Evolutionary conservation across 148 eudicot genomes (phyloP).

Genomic region (Tetragonia tetragonoides): DNA sequence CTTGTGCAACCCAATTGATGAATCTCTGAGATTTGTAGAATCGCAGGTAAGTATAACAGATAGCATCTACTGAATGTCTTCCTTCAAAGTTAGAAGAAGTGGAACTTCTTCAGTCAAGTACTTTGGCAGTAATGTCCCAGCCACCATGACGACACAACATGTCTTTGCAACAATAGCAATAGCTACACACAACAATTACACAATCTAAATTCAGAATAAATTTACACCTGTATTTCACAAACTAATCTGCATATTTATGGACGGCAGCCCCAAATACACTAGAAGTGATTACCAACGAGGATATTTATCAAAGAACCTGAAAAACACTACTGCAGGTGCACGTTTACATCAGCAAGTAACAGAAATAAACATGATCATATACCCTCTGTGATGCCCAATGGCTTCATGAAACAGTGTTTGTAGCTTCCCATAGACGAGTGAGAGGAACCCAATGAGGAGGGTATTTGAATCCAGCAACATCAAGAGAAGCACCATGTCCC

Average conservation of each 20-base stretch:
- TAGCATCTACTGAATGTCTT: conserved; percentile 36
- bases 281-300: neutral
- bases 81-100: conserved; percentile 33
- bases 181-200: neutral
- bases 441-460: conserved; percentile 63
- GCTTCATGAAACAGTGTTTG: conserved; percentile 42
- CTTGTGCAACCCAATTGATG: conserved; percentile 54
- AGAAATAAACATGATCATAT: conserved; percentile 1
- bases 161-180: neutral
- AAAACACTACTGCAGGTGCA: neutral
- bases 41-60: conserved; percentile 34
- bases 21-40: conserved; percentile 33
- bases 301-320: neutral
- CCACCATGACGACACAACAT: conserved; percentile 39
- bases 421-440: conserved; percentile 52
- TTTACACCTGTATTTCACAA: neutral
- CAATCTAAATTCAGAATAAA: neutral
- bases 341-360: neutral
- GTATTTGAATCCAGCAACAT: conserved; percentile 56
- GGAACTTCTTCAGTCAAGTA: conserved; percentile 40
- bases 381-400: conserved; percentile 47
- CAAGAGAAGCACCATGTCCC: conserved; percentile 48
- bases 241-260: neutral
- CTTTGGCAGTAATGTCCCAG: conserved; percentile 33
- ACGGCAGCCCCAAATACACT: neutral